Conservation (phyloP, 495 filamentous ascomycete genomes). For the Neurospora tetraspora region DNA sequence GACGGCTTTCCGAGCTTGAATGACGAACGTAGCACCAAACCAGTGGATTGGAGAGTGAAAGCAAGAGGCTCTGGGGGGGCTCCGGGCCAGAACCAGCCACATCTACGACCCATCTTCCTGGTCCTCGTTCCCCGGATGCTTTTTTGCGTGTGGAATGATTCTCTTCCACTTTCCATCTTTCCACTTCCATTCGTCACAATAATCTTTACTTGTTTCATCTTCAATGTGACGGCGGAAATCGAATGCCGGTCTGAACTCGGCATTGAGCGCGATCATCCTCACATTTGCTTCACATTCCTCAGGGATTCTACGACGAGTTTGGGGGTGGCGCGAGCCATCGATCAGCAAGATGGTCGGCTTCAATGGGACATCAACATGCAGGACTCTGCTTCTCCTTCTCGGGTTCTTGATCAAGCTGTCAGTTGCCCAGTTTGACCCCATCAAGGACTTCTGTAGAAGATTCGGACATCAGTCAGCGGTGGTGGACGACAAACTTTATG, state of each 20-base stretch:
- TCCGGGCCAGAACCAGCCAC: not conserved
- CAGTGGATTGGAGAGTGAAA: not conserved
- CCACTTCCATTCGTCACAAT: not conserved
- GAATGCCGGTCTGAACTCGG: not conserved
- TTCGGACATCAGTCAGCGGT: conserved; percentile 43
- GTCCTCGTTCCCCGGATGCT: not conserved
- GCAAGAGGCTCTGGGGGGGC: not conserved
- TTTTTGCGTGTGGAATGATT: not conserved
- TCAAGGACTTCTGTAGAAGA: conserved; percentile 41
- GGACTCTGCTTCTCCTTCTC: not conserved
- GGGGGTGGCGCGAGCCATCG: not conserved
- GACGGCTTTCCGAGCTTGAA: not conserved
- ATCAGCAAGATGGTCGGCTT: not conserved
- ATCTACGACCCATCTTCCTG: not conserved
- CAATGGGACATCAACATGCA: not conserved
- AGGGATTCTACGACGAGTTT: not conserved
- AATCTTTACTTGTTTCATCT: not conserved
- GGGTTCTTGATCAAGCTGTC: not conserved
- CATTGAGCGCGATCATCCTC: not conserved
- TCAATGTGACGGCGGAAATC: not conserved
- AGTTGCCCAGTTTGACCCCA: conserved; percentile 22
- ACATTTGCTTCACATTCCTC: not conserved
- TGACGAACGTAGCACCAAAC: not conserved
- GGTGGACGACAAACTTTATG: conserved; percentile 40
- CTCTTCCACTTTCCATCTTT: not conserved